These are phyloP conservation scores for Russula emetica DNA, from an alignment of 768 basidiomycete species.

Conservation along the genomic window DNA sequence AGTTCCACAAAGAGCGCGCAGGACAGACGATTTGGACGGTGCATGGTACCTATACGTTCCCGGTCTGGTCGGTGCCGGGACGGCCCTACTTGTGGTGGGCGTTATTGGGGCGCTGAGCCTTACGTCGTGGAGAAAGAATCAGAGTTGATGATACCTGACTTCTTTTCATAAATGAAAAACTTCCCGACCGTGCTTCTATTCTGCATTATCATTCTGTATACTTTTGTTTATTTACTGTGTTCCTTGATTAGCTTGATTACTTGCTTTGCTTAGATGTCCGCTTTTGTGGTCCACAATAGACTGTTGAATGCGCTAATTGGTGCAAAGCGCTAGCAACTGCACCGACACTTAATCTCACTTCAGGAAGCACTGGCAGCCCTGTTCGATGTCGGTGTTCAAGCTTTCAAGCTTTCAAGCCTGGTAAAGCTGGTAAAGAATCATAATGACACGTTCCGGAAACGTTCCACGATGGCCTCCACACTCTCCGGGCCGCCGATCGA, in stretches of 20 bases:
- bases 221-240: slow-evolving; percentile 17
- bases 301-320: neutral
- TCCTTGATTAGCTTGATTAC: slow-evolving; percentile 5
- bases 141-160: slow-evolving; percentile 28
- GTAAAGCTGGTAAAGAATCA: neutral
- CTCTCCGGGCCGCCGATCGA: neutral
- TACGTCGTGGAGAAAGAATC: slow-evolving; percentile 44
- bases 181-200: neutral
- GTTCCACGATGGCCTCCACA: neutral
- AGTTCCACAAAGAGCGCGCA: slow-evolving; percentile 38
- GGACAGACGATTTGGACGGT: slow-evolving; percentile 58
- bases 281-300: slow-evolving; percentile 8
- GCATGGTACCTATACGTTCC: slow-evolving; percentile 81
- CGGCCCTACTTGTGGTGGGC: slow-evolving; percentile 72
- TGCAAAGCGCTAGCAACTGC: too few species aligned
- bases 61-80: slow-evolving; percentile 78
- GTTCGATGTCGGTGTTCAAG: too few species aligned
- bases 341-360: neutral
- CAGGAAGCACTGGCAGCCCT: neutral
- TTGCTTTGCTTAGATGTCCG: slow-evolving; percentile 19
- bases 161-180: slow-evolving; percentile 9
- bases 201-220: slow-evolving; percentile 3
- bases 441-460: neutral
- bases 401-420: too few species aligned
- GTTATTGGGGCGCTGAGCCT: slow-evolving; percentile 76